phyloP scores from a whole-genome alignment of 139 green algal genomes.

The Chlorella sp. region DNA sequence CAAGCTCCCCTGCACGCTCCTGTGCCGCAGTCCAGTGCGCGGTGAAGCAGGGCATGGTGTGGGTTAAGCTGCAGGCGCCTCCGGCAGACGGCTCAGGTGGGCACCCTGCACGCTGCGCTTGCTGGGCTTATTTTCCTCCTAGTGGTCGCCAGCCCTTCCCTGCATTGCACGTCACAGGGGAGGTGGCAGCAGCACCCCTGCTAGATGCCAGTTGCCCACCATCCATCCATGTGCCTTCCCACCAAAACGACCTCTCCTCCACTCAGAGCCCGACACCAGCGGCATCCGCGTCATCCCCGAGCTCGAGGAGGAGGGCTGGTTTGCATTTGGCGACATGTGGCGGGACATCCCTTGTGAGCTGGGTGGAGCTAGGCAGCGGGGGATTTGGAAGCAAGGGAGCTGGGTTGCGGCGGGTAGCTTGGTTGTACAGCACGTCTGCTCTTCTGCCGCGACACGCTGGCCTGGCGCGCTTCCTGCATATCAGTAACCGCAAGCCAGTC shows the following conservation, averaged over 20 bases:
- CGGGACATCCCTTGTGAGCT: conserved; percentile 13
- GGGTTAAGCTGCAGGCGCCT: conserved; percentile 43
- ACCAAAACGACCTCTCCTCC: not conserved
- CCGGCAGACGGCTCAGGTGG: conserved; percentile 15
- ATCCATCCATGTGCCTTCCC: too few relatives aligned
- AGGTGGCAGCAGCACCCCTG: too few relatives aligned
- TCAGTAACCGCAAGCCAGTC: too few relatives aligned
- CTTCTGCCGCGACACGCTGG: too few relatives aligned
- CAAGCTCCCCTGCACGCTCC: too few relatives aligned
- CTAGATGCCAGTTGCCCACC: too few relatives aligned
- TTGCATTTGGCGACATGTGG: conserved; percentile 46
- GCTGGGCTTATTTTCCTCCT: not conserved
- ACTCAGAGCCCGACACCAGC: conserved; percentile 11
- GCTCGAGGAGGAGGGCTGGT: conserved; percentile 41
- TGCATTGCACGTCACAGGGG: not conserved
- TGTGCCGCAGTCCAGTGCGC: conserved; percentile 32
- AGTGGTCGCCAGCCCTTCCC: not conserved
- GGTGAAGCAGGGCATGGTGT: conserved; percentile 55
- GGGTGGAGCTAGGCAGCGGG: not conserved
- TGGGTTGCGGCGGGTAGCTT: too few relatives aligned
- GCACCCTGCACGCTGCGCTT: not conserved
- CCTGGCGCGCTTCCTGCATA: too few relatives aligned
- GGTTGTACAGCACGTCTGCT: too few relatives aligned
- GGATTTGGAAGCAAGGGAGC: too few relatives aligned
- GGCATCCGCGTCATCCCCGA: conserved; percentile 53